Percentiles rank a stretch among this genome's conserved stretches.
These are phyloP conservation scores for Coccinonectria pachysandricola DNA, from an alignment of 2,329 filamentous ascomycete species.

Conservation along the genomic window DNA sequence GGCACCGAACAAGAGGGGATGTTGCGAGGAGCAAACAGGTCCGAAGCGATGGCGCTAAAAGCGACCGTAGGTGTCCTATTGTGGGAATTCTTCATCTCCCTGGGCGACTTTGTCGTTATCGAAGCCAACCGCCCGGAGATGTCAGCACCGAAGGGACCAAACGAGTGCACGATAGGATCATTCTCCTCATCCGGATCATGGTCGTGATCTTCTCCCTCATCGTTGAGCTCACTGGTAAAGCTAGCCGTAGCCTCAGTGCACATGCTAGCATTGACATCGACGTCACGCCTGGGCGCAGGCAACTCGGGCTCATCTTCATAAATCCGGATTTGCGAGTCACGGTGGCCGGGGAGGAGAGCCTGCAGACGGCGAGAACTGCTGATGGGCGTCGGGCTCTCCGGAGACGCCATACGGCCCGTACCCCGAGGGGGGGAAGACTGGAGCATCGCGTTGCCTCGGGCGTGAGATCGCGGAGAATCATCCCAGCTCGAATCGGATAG, in stretches of 20 bases:
- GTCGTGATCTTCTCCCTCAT: constrained; percentile 57
- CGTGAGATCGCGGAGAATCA: constrained; percentile 36
- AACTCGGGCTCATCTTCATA: constrained; percentile 57
- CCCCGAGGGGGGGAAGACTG: constrained; percentile 52
- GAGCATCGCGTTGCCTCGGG: constrained; percentile 31
- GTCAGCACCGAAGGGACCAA: constrained; percentile 81
- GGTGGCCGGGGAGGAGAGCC: constrained; percentile 31
- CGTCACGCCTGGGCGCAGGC: constrained; percentile 21
- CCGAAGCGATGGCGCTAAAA: constrained; percentile 12
- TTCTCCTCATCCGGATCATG: constrained; percentile 87
- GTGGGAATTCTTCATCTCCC: constrained; percentile 24
- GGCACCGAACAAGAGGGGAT: constrained; percentile 13
- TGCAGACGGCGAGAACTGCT: constrained; percentile 36
- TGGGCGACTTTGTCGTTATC: constrained; percentile 59
- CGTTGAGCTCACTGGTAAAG: constrained; percentile 46
- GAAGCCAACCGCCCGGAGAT: constrained; percentile 73
- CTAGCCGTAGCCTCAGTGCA: constrained; percentile 40
- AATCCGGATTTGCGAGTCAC: constrained; percentile 47
- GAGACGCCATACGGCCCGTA: constrained; percentile 54
- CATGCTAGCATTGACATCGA: constrained; percentile 33
- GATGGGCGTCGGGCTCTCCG: constrained; percentile 55
- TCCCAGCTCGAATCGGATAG: constrained; percentile 66
- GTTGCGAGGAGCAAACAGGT: constrained; percentile 14
- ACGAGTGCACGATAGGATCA: constrained; percentile 84
- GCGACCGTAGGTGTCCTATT: constrained; percentile 14